Evolutionary conservation across 2,329 filamentous ascomycete genomes (phyloP).

Genomic region (Mycogone perniciosa): DNA sequence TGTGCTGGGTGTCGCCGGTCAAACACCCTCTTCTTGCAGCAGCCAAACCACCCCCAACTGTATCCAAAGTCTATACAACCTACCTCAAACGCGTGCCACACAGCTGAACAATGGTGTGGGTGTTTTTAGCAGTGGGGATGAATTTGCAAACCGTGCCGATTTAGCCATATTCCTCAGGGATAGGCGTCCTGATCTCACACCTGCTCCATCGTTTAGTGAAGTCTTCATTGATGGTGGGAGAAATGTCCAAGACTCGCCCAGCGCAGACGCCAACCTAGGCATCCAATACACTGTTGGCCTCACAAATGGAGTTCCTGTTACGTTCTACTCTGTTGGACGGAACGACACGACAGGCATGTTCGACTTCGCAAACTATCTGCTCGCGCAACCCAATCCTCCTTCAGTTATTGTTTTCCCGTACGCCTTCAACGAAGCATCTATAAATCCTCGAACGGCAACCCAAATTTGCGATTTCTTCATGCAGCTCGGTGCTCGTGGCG

Average conservation of each 20-base stretch:
- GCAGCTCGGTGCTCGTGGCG: conserved; percentile 46
- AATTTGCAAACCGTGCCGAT: neutral
- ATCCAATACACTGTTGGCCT: neutral
- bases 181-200: neutral
- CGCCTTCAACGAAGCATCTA: neutral
- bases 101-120: neutral
- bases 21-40: neutral
- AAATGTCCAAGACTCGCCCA: neutral
- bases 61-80: neutral
- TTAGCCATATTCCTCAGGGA: neutral
- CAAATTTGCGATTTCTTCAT: neutral
- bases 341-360: neutral
- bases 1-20: neutral
- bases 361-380: neutral
- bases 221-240: neutral
- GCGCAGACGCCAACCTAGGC: neutral
- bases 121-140: neutral
- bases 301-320: neutral
- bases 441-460: neutral
- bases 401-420: neutral
- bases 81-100: neutral
- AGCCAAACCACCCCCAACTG: neutral
- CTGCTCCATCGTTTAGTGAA: neutral
- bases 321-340: neutral
- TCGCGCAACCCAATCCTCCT: neutral